Conservation (phyloP, 2,329 filamentous ascomycete species). For the Podosphaera fusca region DNA sequence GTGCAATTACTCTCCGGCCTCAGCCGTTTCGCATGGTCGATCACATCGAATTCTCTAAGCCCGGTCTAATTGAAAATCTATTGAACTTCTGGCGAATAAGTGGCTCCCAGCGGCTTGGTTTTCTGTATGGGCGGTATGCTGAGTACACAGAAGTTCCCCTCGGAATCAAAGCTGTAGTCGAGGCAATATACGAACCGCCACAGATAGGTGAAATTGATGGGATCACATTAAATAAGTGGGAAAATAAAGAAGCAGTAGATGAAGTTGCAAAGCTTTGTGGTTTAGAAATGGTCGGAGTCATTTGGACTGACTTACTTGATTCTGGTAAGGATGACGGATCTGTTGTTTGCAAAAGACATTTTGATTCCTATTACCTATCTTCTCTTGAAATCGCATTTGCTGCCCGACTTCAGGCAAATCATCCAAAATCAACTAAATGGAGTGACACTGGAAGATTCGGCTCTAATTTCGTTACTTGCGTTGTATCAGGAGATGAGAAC, state of each 20-base stretch:
- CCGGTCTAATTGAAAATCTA: conserved; percentile 66
- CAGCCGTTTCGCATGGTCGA: conserved; percentile 94
- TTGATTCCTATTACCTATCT: conserved; percentile 75
- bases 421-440: conserved; percentile 87
- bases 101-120: conserved; percentile 65
- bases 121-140: conserved; percentile 72
- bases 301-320: conserved; percentile 82
- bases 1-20: conserved; percentile 82
- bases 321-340: conserved; percentile 60
- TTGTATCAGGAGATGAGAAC: conserved; percentile 77
- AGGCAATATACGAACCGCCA: conserved; percentile 91
- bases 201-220: conserved; percentile 79
- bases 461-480: conserved; percentile 90
- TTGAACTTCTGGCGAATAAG: conserved; percentile 81
- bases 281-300: conserved; percentile 70
- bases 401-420: conserved; percentile 63
- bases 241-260: conserved; percentile 62
- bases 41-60: conserved; percentile 84
- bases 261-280: conserved; percentile 64
- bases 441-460: conserved; percentile 85
- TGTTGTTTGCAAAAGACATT: conserved; percentile 85
- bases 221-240: conserved; percentile 64
- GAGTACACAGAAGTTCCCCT: conserved; percentile 85
- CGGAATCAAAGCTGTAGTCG: conserved; percentile 83
- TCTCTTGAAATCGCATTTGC: conserved; percentile 84